phyloP scores from a whole-genome alignment of 768 basidiomycete species.

The Sarcodon sp. region DNA sequence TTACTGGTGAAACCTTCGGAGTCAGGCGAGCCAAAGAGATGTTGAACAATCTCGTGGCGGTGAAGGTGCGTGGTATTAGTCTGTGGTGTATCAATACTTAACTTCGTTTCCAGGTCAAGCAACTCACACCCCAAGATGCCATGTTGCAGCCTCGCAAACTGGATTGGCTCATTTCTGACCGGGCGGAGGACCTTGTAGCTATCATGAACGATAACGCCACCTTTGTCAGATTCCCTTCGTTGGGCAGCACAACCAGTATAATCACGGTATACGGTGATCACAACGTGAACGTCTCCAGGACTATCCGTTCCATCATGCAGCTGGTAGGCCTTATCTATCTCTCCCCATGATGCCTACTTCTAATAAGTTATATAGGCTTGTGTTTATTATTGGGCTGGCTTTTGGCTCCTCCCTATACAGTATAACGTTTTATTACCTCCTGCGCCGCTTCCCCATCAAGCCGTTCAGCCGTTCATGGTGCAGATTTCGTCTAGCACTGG shows the following conservation, averaged over 20 bases:
- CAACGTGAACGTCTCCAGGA: conserved; percentile 87
- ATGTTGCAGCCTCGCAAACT: conserved; percentile 84
- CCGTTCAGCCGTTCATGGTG: conserved; percentile 76
- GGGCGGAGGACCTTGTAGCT: conserved; percentile 82
- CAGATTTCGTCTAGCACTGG: conserved; percentile 80
- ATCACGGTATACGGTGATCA: conserved; percentile 93
- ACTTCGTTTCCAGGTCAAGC: conserved; percentile 50
- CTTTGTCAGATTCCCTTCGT: conserved; percentile 85
- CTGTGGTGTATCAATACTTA: neutral
- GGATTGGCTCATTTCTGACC: conserved; percentile 97
- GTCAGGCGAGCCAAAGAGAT: conserved; percentile 93
- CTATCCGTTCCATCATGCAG: conserved; percentile 89
- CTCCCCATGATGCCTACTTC: neutral
- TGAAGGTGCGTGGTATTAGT: conserved; percentile 45
- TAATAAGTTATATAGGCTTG: conserved; percentile 48
- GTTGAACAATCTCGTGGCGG: conserved; percentile 78
- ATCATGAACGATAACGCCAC: conserved; percentile 97
- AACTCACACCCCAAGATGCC: conserved; percentile 84
- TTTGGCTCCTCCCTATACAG: conserved; percentile 90
- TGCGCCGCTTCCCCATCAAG: conserved; percentile 64
- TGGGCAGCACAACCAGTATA: conserved; percentile 86
- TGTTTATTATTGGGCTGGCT: conserved; percentile 92
- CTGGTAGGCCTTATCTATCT: conserved; percentile 47
- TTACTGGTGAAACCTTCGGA: conserved; percentile 95
- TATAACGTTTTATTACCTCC: conserved; percentile 88